These are phyloP conservation scores for Xylaria arbuscula DNA, from an alignment of 2,329 filamentous ascomycete species.

Conservation along the genomic window DNA sequence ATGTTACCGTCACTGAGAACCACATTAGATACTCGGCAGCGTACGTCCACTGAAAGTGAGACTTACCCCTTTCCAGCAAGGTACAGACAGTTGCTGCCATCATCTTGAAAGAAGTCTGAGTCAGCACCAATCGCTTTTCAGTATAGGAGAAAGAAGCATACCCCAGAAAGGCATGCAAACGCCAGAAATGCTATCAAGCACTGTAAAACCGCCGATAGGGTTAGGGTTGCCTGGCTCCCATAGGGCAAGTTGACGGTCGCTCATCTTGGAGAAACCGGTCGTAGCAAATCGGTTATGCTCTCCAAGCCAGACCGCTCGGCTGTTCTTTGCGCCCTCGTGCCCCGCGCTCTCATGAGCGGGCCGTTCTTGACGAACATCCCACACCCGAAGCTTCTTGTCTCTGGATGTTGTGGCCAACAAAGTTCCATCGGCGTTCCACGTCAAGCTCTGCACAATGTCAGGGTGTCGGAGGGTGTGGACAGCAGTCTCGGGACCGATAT, in stretches of 20 bases:
- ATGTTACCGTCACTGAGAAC: constrained; percentile 89
- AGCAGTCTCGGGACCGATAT: constrained; percentile 81
- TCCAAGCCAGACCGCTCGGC: constrained; percentile 95
- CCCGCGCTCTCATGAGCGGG: constrained; percentile 85
- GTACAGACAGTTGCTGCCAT: constrained; percentile 94
- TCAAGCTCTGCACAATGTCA: constrained; percentile 94
- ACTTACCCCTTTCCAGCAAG: constrained; percentile 95
- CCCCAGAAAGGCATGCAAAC: constrained; percentile 99
- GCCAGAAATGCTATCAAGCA: constrained; percentile 94
- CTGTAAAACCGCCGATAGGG: constrained; percentile 89
- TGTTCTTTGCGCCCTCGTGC: constrained; percentile 96
- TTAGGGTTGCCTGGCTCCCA: constrained; percentile 92
- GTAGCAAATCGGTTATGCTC: constrained; percentile 96
- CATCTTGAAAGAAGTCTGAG: constrained; percentile 64
- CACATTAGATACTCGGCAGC: constrained; percentile 41
- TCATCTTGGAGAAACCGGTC: constrained; percentile 98
- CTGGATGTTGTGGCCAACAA: constrained; percentile 91
- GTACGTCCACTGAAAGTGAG: background rate
- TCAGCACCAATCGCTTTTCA: constrained; percentile 38
- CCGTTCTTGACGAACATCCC: constrained; percentile 95
- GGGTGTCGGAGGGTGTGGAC: constrained; percentile 83
- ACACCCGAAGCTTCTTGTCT: constrained; percentile 97
- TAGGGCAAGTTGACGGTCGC: constrained; percentile 92
- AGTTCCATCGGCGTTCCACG: constrained; percentile 91
- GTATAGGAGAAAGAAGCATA: constrained; percentile 49